Percentiles rank a stretch among this genome's conserved stretches.
Evolutionary conservation across 2,329 filamentous ascomycete genomes (phyloP).

Genomic region (Arachnomyces sp.): DNA sequence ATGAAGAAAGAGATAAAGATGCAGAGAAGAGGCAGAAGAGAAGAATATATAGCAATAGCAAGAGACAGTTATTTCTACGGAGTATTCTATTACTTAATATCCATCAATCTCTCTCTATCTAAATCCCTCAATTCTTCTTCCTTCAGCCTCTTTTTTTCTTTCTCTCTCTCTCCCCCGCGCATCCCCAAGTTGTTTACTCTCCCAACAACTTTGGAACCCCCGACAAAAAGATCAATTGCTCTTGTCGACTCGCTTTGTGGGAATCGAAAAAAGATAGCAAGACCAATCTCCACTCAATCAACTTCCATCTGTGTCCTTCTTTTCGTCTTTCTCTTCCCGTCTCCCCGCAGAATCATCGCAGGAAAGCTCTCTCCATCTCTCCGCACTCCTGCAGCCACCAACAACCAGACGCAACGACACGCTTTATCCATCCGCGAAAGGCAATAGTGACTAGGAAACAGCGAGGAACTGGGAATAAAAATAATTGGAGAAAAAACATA

Average conservation of each 20-base stretch:
- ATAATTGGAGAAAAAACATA: too few species aligned
- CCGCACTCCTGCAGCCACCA: too few species aligned
- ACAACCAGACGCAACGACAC: too few species aligned
- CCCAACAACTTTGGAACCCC: conserved; percentile 1
- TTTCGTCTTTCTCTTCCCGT: not conserved
- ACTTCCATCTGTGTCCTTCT: not conserved
- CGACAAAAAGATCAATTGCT: too few species aligned
- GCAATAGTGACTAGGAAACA: too few species aligned
- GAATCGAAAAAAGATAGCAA: not conserved
- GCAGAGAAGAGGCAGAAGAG: too few species aligned
- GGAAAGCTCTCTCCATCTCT: too few species aligned
- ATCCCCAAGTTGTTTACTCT: conserved; percentile 4
- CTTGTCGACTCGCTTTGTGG: not conserved
- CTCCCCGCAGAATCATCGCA: not conserved
- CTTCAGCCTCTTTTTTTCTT: conserved; percentile 10
- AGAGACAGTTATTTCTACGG: too few species aligned
- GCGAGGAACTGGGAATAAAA: too few species aligned
- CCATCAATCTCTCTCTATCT: conserved; percentile 8
- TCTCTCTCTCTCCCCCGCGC: conserved; percentile 5
- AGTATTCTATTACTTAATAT: not conserved
- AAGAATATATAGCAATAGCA: too few species aligned
- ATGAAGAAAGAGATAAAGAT: too few species aligned
- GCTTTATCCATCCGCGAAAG: too few species aligned
- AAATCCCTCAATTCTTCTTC: conserved; percentile 6
- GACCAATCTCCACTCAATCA: not conserved